Conservation (phyloP, 1,284 basidiomycete genomes). For the Tilletiopsis washingtonensis region DNA sequence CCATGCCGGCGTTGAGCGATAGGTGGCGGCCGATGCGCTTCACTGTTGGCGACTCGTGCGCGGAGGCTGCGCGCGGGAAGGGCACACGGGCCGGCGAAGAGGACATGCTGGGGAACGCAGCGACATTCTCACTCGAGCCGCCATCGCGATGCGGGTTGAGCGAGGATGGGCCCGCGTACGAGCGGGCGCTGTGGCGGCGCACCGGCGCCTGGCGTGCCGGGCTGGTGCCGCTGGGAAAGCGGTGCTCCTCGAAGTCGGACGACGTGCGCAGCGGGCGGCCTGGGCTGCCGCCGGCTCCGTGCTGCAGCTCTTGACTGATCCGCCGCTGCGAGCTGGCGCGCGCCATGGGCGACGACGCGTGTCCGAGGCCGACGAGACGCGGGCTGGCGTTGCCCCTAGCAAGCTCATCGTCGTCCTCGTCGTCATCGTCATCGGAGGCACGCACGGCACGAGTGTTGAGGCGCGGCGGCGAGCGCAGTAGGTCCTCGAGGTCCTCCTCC, state of each 20-base stretch:
- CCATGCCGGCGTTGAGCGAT: constrained; percentile 19
- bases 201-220: constrained; percentile 24
- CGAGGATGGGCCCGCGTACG: constrained; percentile 21
- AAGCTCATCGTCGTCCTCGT: no score
- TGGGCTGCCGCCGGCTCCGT: constrained; percentile 11
- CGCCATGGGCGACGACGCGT: constrained; percentile 12
- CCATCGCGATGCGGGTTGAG: constrained; percentile 32
- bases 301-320: constrained; percentile 31
- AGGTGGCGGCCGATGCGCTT: constrained; percentile 22
- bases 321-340: constrained; percentile 27
- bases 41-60: constrained; percentile 22
- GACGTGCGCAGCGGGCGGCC: constrained; percentile 11
- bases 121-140: constrained; percentile 7
- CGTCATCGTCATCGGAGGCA: no score
- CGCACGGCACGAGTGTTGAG: background rate
- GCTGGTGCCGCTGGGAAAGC: constrained; percentile 10
- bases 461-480: background rate
- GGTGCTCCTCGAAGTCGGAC: constrained; percentile 24
- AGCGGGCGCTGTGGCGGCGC: constrained; percentile 30
- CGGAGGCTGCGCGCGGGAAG: constrained; percentile 19
- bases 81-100: no score
- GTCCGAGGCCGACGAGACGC: background rate
- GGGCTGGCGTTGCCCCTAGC: background rate
- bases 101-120: constrained; percentile 11
- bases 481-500: constrained; percentile 29